Evolutionary conservation across 73 alveolate genomes (phyloP).

Genomic region (Paramecium tetraurelia): DNA sequence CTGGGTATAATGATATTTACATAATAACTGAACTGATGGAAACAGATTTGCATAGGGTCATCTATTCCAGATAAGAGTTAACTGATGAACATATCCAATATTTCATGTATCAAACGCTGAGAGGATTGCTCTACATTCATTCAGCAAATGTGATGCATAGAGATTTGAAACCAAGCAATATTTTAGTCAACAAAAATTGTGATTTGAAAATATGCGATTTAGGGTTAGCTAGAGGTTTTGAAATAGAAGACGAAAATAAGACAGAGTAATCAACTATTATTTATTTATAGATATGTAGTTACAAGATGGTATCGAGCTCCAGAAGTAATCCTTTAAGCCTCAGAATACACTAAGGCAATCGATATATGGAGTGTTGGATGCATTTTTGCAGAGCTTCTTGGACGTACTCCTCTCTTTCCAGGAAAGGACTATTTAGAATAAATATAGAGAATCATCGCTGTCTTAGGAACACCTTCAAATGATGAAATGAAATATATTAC

Average conservation of each 20-base stretch:
- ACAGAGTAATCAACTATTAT: slow-evolving; percentile 54
- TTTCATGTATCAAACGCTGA: slow-evolving; percentile 80
- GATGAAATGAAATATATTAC: slow-evolving; percentile 84
- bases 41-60: slow-evolving; percentile 90
- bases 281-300: slow-evolving; percentile 81
- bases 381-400: slow-evolving; percentile 79
- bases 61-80: slow-evolving; percentile 85
- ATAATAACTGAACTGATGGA: slow-evolving; percentile 93
- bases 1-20: slow-evolving; percentile 90
- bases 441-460: slow-evolving; percentile 81
- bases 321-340: slow-evolving; percentile 85
- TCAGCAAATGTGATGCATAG: slow-evolving; percentile 94
- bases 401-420: slow-evolving; percentile 91
- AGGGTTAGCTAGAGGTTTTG: slow-evolving; percentile 83
- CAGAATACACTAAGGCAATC: slow-evolving; percentile 81
- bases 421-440: slow-evolving; percentile 92
- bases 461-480: slow-evolving; percentile 90
- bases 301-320: slow-evolving; percentile 98
- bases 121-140: slow-evolving; percentile 90
- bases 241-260: slow-evolving; percentile 61
- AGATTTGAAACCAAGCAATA: slow-evolving; percentile 92
- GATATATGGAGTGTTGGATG: slow-evolving; percentile 94
- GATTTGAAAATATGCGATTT: slow-evolving; percentile 90
- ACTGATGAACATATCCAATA: slow-evolving; percentile 83
- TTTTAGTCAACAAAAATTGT: slow-evolving; percentile 90